Conservation (phyloP, 1,284 basidiomycete genomes). For the Wallemia mellicola region DNA sequence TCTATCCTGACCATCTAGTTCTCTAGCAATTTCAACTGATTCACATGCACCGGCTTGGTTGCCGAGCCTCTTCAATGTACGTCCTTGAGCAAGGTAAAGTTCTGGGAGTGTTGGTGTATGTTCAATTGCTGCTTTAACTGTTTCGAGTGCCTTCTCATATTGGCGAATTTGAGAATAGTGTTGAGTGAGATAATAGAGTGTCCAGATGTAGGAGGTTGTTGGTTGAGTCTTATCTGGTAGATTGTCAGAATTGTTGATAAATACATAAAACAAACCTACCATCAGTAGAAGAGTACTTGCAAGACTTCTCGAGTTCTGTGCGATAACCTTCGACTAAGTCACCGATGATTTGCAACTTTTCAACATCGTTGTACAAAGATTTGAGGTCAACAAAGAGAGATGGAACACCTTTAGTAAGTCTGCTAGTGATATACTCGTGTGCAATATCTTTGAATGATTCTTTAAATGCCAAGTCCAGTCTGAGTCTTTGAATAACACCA, state of each 20-base stretch:
- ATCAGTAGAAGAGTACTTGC: slow-evolving; percentile 8
- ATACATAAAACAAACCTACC: neutral
- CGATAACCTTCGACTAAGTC: slow-evolving; percentile 32
- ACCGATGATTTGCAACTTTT: slow-evolving; percentile 39
- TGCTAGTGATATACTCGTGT: slow-evolving; percentile 36
- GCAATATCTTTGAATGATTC: slow-evolving; percentile 35
- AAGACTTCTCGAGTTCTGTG: slow-evolving; percentile 13
- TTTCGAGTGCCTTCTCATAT: slow-evolving; percentile 26
- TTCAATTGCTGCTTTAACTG: slow-evolving; percentile 32
- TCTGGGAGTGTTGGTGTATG: slow-evolving; percentile 92
- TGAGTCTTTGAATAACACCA: neutral
- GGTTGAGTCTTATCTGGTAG: slow-evolving; percentile 20
- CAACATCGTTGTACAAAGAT: slow-evolving; percentile 34
- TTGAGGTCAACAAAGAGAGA: slow-evolving; percentile 86
- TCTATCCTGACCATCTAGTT: slow-evolving; percentile 76
- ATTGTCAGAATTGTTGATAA: slow-evolving; percentile 1
- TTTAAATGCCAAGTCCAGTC: slow-evolving; percentile 12
- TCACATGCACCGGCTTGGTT: slow-evolving; percentile 44
- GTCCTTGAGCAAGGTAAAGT: slow-evolving; percentile 51
- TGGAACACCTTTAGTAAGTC: slow-evolving; percentile 60
- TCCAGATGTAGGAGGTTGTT: slow-evolving; percentile 75
- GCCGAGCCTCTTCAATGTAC: slow-evolving; percentile 61
- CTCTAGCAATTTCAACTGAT: slow-evolving; percentile 49
- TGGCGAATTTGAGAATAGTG: slow-evolving; percentile 41
- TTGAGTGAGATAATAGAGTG: slow-evolving; percentile 76